These are phyloP conservation scores for Rhizopogon rudus DNA, from an alignment of 768 basidiomycete genomes.

Conservation along the genomic window DNA sequence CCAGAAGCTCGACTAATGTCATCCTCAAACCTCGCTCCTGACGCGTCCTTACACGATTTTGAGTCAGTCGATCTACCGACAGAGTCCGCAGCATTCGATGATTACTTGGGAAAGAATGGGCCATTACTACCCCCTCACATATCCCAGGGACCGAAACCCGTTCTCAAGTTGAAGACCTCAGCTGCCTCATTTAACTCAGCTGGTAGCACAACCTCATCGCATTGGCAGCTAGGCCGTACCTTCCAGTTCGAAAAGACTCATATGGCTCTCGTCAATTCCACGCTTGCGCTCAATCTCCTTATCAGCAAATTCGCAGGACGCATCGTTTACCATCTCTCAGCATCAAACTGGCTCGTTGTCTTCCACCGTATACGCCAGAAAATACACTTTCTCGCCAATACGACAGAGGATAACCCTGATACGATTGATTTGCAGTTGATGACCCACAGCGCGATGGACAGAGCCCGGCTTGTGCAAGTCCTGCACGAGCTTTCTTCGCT, in stretches of 20 bases:
- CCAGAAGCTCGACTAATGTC: constrained; percentile 53
- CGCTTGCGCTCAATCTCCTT: constrained; percentile 50
- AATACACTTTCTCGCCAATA: constrained; percentile 58
- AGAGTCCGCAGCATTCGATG: constrained; percentile 16
- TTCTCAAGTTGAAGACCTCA: constrained; percentile 30
- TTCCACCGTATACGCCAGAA: constrained; percentile 64
- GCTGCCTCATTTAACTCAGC: constrained; percentile 38
- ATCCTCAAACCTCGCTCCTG: constrained; percentile 55
- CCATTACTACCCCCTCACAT: constrained; percentile 35
- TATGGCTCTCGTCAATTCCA: constrained; percentile 51
- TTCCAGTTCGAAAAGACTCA: constrained; percentile 57
- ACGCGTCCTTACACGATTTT: constrained; percentile 67
- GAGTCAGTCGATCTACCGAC: constrained; percentile 47
- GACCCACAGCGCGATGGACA: constrained; percentile 72
- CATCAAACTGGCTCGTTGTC: constrained; percentile 82
- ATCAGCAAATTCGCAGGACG: constrained; percentile 72
- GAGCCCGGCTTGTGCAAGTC: constrained; percentile 59
- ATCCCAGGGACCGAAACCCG: constrained; percentile 30
- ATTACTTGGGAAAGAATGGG: constrained; percentile 12
- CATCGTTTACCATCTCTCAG: constrained; percentile 82
- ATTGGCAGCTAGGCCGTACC: constrained; percentile 18
- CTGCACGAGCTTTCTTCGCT: constrained; percentile 79
- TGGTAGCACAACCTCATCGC: constrained; percentile 25
- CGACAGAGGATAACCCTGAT: constrained; percentile 54
- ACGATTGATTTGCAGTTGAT: constrained; percentile 73